A percentile compares a stretch with the other conserved stretches of the same genome.
Conservation (phyloP, 805 yeast genomes). For the Wickerhamiella musiphila region DNA sequence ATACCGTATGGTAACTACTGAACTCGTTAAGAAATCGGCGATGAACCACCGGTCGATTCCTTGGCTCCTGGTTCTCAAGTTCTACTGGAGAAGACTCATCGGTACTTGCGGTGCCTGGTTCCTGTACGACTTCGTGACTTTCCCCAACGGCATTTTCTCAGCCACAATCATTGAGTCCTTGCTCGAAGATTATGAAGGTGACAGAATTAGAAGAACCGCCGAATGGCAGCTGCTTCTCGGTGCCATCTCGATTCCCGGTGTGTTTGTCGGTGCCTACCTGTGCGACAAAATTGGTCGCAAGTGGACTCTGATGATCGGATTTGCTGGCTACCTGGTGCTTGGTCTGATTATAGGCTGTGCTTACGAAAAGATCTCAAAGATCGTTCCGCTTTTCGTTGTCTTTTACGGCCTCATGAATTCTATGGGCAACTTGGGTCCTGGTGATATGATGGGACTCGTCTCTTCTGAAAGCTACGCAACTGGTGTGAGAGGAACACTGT, state of each 20-base stretch:
- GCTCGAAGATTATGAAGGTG: slow-evolving; percentile 3
- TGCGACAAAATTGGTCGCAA: slow-evolving; percentile 56
- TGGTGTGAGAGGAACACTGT: slow-evolving; percentile 57
- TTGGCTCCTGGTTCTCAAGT: slow-evolving; percentile 41
- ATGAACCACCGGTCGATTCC: slow-evolving; percentile 37
- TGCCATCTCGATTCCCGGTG: slow-evolving; percentile 55
- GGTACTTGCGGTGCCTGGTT: slow-evolving; percentile 71
- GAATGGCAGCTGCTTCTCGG: slow-evolving; percentile 61
- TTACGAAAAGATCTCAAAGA: slow-evolving; percentile 36
- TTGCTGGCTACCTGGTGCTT: slow-evolving; percentile 49
- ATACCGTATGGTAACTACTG: slow-evolving; percentile 48
- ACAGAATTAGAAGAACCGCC: slow-evolving; percentile 35
- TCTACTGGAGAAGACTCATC: slow-evolving; percentile 47
- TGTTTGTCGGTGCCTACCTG: slow-evolving; percentile 47
- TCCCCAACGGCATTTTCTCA: slow-evolving; percentile 61
- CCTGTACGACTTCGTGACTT: slow-evolving; percentile 63
- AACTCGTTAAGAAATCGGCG: slow-evolving; percentile 45
- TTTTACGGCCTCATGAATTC: slow-evolving; percentile 60
- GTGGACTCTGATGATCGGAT: slow-evolving; percentile 54
- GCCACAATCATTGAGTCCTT: slow-evolving; percentile 37
- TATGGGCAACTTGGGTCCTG: slow-evolving; percentile 63
- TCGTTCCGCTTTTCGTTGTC: slow-evolving; percentile 45
- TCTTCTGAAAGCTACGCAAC: slow-evolving; percentile 59
- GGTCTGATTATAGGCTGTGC: slow-evolving; percentile 28
- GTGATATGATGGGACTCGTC: slow-evolving; percentile 52